phyloP scores from a whole-genome alignment of 2,329 filamentous ascomycete species.

The Calonectria ilicicola region DNA sequence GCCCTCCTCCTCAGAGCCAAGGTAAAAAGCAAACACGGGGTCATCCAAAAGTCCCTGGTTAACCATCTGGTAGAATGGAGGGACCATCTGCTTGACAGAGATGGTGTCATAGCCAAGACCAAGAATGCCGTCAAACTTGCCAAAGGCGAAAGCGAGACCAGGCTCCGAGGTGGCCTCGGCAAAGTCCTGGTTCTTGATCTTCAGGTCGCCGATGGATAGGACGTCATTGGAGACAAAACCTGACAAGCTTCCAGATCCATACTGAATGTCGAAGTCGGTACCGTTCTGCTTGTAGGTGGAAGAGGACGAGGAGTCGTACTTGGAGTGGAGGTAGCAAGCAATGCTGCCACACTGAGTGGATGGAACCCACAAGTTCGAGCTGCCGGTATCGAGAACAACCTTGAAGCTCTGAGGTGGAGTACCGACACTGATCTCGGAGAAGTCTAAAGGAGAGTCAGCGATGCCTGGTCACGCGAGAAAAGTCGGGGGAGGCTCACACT shows the following conservation, averaged over 20 bases:
- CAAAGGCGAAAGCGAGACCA: constrained; percentile 96
- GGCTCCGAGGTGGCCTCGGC: constrained; percentile 97
- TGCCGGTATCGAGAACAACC: constrained; percentile 97
- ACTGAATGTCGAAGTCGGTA: constrained; percentile 89
- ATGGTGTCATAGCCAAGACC: constrained; percentile 96
- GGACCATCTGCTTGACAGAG: constrained; percentile 94
- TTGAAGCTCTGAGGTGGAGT: constrained; percentile 96
- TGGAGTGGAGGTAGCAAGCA: constrained; percentile 96
- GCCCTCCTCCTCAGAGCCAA: constrained; percentile 78
- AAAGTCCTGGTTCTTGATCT: constrained; percentile 90
- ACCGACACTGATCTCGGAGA: constrained; percentile 94
- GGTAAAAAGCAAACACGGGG: constrained; percentile 96
- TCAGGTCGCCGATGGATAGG: constrained; percentile 88
- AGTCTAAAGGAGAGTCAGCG: constrained; percentile 70
- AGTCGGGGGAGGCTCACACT: constrained; percentile 76
- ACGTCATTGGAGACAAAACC: constrained; percentile 94
- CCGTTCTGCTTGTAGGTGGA: constrained; percentile 96
- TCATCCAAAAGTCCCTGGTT: constrained; percentile 91
- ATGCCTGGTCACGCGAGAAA: not conserved
- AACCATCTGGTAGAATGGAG: constrained; percentile 96
- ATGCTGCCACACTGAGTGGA: constrained; percentile 88
- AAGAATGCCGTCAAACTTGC: constrained; percentile 95
- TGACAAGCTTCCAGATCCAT: constrained; percentile 93
- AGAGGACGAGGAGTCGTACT: constrained; percentile 92
- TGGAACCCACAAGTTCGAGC: constrained; percentile 99